Evolutionary conservation across 2,329 filamentous ascomycete genomes (phyloP), one percentile per base, ranked within the genome.

Genomic region (Venturia nashicola): DNA sequence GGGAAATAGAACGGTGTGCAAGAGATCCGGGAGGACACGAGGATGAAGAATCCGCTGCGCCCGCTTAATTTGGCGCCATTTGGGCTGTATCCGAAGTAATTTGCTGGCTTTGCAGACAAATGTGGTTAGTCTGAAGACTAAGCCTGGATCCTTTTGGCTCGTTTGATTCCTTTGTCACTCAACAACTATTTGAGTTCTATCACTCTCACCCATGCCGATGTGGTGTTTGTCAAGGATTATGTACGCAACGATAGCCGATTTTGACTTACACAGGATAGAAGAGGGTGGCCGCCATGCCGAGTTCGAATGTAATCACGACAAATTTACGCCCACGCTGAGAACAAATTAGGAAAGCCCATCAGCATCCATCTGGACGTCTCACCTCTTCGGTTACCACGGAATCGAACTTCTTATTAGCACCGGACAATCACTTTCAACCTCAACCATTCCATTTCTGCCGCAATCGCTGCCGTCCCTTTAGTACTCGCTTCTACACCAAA

Each of bases 21-120:
- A 57, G 34, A 5, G 18, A n/a, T 34, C 51, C 32, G 51, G 51
- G 32, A 57, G 51, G 18, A 57, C 32, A 11, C 27, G 48, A 32
- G 48, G 48, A 55, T 55, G 51, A 57, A 27, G 16, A 57, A 57
- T 36, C 51, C 36, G 51, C 51, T 57, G 51, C 51, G 51, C 51
- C 51, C 51, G 51, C 27, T 57, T 18, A n/a, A 57, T 57, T 57
- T 57, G 27, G 51, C 23, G 14, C 9, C 46, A 9, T 57, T 36
- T 36, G 51, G 51, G 51, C 51, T 57, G 51, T 34, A 27, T 57
- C n/a, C n/a, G 51, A 32, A 36, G 27, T 32, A n/a, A 36, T 57
- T 57, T 57, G 51, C 51, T 57, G 51, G 51, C 51, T n/a, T 57
- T 57, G 14, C 14, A 8, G 51, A 36, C 32, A 6, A 9, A 36